A percentile compares a stretch with the other conserved stretches of the same genome.
phyloP scores from a whole-genome alignment of 2,329 filamentous ascomycete genomes.

The Cadophora malorum region DNA sequence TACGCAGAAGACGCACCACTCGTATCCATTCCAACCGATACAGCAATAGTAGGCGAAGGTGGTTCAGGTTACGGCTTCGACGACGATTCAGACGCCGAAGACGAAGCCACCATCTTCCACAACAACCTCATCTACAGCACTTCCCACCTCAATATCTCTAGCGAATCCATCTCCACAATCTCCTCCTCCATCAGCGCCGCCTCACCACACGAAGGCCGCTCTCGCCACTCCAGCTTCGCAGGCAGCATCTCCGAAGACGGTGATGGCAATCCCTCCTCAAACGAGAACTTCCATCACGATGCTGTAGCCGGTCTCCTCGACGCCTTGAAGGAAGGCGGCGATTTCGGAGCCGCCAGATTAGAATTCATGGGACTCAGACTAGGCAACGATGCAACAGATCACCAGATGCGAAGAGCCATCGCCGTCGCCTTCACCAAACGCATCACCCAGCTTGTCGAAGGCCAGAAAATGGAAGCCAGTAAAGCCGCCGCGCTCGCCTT shows the following conservation, averaged over 20 bases:
- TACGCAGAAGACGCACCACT: conserved; percentile 41
- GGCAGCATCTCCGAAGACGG: conserved; percentile 73
- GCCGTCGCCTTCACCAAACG: conserved; percentile 85
- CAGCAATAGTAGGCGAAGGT: conserved; percentile 60
- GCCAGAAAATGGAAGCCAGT: conserved; percentile 61
- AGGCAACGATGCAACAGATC: conserved; percentile 86
- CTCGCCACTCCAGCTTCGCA: conserved; percentile 73
- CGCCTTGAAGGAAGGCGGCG: conserved; percentile 75
- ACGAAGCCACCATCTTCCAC: conserved; percentile 62
- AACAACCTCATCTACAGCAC: conserved; percentile 47
- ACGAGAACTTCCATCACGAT: conserved; percentile 81
- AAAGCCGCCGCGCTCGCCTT: conserved; percentile 71
- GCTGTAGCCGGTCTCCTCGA: conserved; percentile 88
- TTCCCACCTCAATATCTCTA: conserved; percentile 48
- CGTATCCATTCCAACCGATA: conserved; percentile 51
- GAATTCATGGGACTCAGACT: conserved; percentile 95
- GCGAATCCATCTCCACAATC: conserved; percentile 68
- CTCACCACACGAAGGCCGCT: conserved; percentile 50
- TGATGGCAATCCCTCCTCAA: conserved; percentile 49
- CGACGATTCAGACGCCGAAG: conserved; percentile 63
- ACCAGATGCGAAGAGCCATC: conserved; percentile 85
- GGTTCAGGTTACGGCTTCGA: conserved; percentile 71
- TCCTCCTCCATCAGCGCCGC: conserved; percentile 59
- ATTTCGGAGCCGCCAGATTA: conserved; percentile 83
- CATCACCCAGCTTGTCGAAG: conserved; percentile 71